Base-by-base conservation (phyloP, 192 early-diverging fungal species). In the Helicostylum pulchrum region DNA sequence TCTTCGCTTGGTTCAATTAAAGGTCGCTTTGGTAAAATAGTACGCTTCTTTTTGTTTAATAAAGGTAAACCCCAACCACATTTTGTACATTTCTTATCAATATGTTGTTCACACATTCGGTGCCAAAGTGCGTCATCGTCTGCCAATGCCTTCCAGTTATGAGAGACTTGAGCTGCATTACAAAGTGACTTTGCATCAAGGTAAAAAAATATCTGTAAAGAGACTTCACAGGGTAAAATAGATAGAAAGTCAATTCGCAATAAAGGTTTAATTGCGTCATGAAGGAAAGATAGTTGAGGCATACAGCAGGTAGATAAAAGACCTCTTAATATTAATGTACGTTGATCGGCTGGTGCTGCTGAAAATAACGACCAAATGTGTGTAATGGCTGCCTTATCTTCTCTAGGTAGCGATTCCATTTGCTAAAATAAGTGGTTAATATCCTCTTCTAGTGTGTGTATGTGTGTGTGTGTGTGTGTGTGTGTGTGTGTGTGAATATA, bases 1-100 rank as follows among this genome's bases (percentile, higher is more conserved):
- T 58, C 39, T 3, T 62, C 48, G 19, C 17, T 73, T 1, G 71
- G 55, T 17, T 72, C 53, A 23, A 77, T 72, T 36, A 75, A 65
- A 32, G 80, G 64, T n/a, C 56, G 20, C 20, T 71, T 64, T 23
- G 56, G 67, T 43, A 63, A 14, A 43, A 32, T 42, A 5, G 57
- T n/a, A 14, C 19, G 74, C 64, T 77, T 83, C 68, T 80, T 86
- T 71, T 83, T 83, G 57, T 91, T 85, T 26, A 95, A 75, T 64
- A 94, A 66, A n/a, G 96, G 96, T 39, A 98, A 64, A 1, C 97
- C 95, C 95, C 95, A 99, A 1, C 97, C 97, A 74, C 96, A 99
- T 65, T 90, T 97, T 65, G 82, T 84, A 67, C 96, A 99, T 65
- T 94, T 92, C 59, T 91, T 91, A 76, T 95, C 93, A 60, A 97